These are phyloP conservation scores for Diaporthe humulicola DNA, from an alignment of 2,329 filamentous ascomycete genomes.

Conservation along the genomic window DNA sequence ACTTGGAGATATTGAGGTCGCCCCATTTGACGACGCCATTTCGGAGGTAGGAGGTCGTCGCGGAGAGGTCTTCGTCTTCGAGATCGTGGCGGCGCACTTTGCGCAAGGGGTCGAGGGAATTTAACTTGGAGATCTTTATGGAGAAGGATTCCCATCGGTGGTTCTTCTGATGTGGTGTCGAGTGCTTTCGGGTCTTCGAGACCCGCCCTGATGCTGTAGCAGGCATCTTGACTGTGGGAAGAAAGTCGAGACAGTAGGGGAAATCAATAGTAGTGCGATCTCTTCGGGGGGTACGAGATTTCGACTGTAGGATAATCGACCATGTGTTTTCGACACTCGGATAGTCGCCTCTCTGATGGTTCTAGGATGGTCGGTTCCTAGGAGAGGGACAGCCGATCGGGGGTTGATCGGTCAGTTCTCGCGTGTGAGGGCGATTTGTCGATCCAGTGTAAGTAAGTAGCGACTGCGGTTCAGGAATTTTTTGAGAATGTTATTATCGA, in stretches of 20 bases:
- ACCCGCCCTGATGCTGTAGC: slow-evolving; percentile 75
- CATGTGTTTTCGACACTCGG: not conserved
- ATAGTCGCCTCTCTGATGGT: not conserved
- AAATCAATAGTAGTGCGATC: not conserved
- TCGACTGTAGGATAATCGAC: not conserved
- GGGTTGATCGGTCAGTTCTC: not conserved
- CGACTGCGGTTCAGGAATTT: slow-evolving; percentile 30
- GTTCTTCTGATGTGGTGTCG: slow-evolving; percentile 82
- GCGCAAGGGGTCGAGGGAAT: slow-evolving; percentile 90
- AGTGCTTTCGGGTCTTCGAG: slow-evolving; percentile 76
- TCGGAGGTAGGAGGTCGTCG: slow-evolving; percentile 88
- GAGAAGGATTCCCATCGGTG: slow-evolving; percentile 95
- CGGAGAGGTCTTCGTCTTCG: slow-evolving; percentile 81
- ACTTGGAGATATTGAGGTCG: slow-evolving; percentile 89
- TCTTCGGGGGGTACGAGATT: not conserved
- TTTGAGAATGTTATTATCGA: slow-evolving; percentile 17
- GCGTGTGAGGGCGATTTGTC: not conserved
- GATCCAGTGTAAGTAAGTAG: not conserved
- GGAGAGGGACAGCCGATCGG: not conserved
- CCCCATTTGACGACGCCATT: slow-evolving; percentile 88
- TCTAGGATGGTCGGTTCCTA: not conserved
- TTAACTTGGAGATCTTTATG: slow-evolving; percentile 89
- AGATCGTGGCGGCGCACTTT: slow-evolving; percentile 88
- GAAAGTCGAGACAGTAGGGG: not conserved
- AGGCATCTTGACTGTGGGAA: slow-evolving; percentile 65